Evolutionary conservation across 495 filamentous ascomycete genomes (phyloP).

Genomic region (Aspergillus cavernicola): DNA sequence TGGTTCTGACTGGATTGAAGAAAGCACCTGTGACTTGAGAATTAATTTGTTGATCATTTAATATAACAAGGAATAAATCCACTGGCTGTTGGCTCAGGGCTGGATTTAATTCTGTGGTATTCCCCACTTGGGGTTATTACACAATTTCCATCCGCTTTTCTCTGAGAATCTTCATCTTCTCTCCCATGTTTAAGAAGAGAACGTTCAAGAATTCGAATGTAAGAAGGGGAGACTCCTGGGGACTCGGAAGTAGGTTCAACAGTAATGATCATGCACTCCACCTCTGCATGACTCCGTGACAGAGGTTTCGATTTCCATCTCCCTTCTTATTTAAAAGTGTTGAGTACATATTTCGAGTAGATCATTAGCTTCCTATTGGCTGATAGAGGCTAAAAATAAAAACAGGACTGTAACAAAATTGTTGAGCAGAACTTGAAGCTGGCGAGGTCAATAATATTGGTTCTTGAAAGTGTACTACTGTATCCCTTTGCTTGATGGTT

Average conservation of each 20-base stretch:
- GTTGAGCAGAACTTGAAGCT: too few relatives aligned
- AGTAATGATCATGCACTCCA: constrained; percentile 12
- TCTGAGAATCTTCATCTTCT: neutral
- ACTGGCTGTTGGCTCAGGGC: constrained; percentile 17
- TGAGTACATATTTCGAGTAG: constrained; percentile 24
- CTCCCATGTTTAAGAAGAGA: constrained; percentile 1
- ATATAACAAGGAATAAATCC: constrained; percentile 12
- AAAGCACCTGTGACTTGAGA: neutral
- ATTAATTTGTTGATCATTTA: constrained; percentile 37
- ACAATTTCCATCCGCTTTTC: constrained; percentile 15
- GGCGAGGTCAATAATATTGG: too few relatives aligned
- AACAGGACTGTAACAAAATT: constrained; percentile 10
- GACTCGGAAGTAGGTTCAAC: too few relatives aligned
- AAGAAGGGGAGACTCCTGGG: too few relatives aligned
- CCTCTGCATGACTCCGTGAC: constrained; percentile 5
- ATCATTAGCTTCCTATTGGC: constrained; percentile 21
- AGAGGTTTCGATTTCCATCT: constrained; percentile 12
- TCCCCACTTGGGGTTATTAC: constrained; percentile 21
- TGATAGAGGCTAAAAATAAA: constrained; percentile 22
- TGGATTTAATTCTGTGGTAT: constrained; percentile 18
- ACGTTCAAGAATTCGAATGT: too few relatives aligned
- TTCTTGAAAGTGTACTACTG: too few relatives aligned
- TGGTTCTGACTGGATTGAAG: neutral
- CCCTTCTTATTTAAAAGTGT: constrained; percentile 22
- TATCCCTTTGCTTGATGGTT: neutral